A percentile compares a stretch with the other conserved stretches of the same genome.
phyloP scores from a whole-genome alignment of 2,329 filamentous ascomycete species.

The Pseudocercospora fuligena region DNA sequence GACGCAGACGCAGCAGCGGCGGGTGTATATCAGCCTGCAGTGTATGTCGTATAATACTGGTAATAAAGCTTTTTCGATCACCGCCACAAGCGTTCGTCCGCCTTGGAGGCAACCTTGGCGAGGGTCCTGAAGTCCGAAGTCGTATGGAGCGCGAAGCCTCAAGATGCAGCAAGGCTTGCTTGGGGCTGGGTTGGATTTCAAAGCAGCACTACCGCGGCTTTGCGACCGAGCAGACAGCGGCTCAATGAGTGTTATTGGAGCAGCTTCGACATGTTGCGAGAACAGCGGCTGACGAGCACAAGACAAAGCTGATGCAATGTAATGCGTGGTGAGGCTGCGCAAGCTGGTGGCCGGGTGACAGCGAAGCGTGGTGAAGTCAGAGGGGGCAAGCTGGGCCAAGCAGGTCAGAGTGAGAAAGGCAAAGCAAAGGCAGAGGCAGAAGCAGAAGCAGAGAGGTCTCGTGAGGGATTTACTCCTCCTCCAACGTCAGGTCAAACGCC shows the following conservation, averaged over 20 bases:
- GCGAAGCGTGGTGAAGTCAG: not conserved
- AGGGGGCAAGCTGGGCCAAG: not conserved
- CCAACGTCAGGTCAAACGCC: slow-evolving; percentile 9
- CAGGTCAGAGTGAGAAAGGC: not conserved
- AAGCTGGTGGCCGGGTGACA: not conserved
- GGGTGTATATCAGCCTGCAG: slow-evolving; percentile 5
- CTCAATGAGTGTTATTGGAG: not conserved
- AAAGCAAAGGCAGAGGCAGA: not conserved
- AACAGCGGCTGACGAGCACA: not conserved
- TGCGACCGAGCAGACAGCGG: slow-evolving; percentile 6
- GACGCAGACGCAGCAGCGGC: not conserved
- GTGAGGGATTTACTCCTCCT: slow-evolving; percentile 5
- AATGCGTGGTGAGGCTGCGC: not conserved
- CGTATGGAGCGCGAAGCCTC: not conserved
- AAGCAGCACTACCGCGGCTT: not conserved
- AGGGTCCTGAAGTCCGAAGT: too few species aligned
- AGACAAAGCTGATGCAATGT: not conserved
- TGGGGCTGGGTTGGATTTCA: not conserved
- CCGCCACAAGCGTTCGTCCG: slow-evolving; percentile 5
- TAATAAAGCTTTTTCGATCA: slow-evolving; percentile 7
- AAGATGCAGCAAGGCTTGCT: not conserved
- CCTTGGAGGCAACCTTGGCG: not conserved
- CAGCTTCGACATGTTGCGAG: slow-evolving; percentile 7
- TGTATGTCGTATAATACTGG: not conserved
- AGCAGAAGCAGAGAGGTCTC: not conserved